Conservation (phyloP, 306 rosid species). For the Sicyos edulis region DNA sequence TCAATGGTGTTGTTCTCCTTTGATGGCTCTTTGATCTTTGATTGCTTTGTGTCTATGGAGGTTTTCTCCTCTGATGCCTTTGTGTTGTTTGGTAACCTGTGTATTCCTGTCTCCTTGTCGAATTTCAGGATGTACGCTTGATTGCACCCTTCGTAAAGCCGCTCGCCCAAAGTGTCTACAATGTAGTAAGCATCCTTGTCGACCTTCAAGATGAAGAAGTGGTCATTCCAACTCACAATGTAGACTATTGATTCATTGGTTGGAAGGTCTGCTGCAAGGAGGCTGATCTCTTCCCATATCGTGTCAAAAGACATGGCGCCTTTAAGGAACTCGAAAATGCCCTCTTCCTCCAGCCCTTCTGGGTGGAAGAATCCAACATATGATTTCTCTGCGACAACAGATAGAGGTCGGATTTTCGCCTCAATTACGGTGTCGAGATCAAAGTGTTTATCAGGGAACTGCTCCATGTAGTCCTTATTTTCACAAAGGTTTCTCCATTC, state of each 20-base stretch:
- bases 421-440: slow-evolving; percentile 34
- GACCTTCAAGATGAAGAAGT: slow-evolving; percentile 35
- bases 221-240: slow-evolving; percentile 41
- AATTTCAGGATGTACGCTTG: slow-evolving; percentile 36
- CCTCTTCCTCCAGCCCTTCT: slow-evolving; percentile 28
- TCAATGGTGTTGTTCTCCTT: not conserved
- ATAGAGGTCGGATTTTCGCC: slow-evolving; percentile 31
- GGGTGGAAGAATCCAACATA: slow-evolving; percentile 37
- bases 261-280: slow-evolving; percentile 14
- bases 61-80: slow-evolving; percentile 13
- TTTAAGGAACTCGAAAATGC: slow-evolving; percentile 25
- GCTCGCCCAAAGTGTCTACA: slow-evolving; percentile 39
- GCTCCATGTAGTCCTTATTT: slow-evolving; percentile 25
- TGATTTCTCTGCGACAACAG: slow-evolving; percentile 26
- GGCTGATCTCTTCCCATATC: slow-evolving; percentile 36
- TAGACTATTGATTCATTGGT: slow-evolving; percentile 16
- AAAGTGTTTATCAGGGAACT: slow-evolving; percentile 35
- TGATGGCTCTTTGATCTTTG: not conserved
- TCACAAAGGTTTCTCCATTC: slow-evolving; percentile 35
- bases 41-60: not conserved
- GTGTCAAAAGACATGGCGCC: slow-evolving; percentile 35
- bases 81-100: slow-evolving; percentile 20
- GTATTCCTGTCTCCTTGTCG: slow-evolving; percentile 24
- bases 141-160: slow-evolving; percentile 35
- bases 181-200: slow-evolving; percentile 34